Percentiles rank a stretch among this genome's conserved stretches.
These are phyloP conservation scores for Punica granatum DNA, from an alignment of 345 rosid genomes.

Conservation along the genomic window DNA sequence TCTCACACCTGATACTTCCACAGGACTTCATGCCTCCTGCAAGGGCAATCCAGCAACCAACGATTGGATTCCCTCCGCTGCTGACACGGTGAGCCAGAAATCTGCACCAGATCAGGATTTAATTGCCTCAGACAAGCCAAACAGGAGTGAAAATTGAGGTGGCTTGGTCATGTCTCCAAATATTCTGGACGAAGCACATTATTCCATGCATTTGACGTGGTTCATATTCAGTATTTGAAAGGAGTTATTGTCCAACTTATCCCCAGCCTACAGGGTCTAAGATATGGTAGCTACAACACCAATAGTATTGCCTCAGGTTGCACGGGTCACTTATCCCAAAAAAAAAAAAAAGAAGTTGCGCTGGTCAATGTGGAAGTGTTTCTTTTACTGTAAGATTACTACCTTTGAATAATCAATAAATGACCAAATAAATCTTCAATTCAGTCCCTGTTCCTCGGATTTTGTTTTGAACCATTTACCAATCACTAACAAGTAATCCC, in stretches of 20 bases:
- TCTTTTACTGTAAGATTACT: background rate
- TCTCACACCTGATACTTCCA: slow-evolving; percentile 23
- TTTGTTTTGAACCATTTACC: no score
- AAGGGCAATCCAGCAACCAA: slow-evolving; percentile 71
- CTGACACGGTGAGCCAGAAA: slow-evolving; percentile 22
- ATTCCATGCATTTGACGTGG: background rate
- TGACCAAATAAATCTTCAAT: background rate
- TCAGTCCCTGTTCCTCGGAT: no score
- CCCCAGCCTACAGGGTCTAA: no score
- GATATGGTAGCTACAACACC: background rate
- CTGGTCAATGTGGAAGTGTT: background rate
- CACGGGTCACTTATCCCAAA: no score
- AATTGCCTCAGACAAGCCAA: slow-evolving; percentile 47
- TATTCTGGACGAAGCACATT: background rate
- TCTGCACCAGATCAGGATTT: background rate
- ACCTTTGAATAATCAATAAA: background rate
- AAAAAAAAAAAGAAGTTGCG: background rate
- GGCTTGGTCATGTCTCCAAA: background rate
- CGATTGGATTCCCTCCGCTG: slow-evolving; percentile 52
- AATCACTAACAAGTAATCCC: no score
- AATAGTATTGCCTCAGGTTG: background rate
- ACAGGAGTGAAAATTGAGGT: slow-evolving; percentile 51
- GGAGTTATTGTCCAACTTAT: background rate
- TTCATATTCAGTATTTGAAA: background rate
- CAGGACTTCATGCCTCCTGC: slow-evolving; percentile 32